Evolutionary conservation across 352 stramenopile species (phyloP), one percentile per base, ranked within the genome.

Genomic region (Phytophthora brassicae): DNA sequence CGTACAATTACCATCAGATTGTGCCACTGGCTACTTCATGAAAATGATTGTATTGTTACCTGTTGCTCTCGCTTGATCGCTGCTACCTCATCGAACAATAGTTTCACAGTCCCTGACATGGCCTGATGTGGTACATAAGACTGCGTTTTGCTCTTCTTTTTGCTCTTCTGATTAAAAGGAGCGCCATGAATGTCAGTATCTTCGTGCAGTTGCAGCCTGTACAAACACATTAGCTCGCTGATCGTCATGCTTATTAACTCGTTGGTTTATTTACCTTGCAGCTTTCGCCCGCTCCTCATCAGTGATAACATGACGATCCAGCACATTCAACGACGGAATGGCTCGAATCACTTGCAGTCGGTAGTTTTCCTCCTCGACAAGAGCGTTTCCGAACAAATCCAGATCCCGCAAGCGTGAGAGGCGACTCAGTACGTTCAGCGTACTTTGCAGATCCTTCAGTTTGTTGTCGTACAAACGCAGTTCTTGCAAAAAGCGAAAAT

Each of bases 301-400:
- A 0, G 84, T 93, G 61, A 96, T 77, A 24, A 88, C 72, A 53
- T 96, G 85, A 6, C 77, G 75, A 68, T 96, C 89, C 20, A 96
- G 74, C 6, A 89, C 82, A 23, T 84, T 55, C 3, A 96, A 60
- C 19, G 85, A 88, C 4, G 89, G 89, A 23, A 95, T 71, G 0
- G 77, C 69, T 29, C 81, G 66, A 31, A 96, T 89, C 6, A 96
- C 81, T 38, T 90, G 78, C 5, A 96, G 70, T 0, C 89, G 85
- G 29, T 96, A 96, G 38, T 87, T 90, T 31, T 89, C 86, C 68
- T 96, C 84, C 47, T 93, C 81, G 0, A 78, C 72, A 5, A 95
- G 45, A 8, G 87, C 83, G 43, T 97, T 96, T 14, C 67, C 83
- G 52, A 90, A 93, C 23, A 97, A 60, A 60, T 96, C 86, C 28